Conservation (phyloP, 768 basidiomycete genomes). For the Jaapia argillacea region DNA sequence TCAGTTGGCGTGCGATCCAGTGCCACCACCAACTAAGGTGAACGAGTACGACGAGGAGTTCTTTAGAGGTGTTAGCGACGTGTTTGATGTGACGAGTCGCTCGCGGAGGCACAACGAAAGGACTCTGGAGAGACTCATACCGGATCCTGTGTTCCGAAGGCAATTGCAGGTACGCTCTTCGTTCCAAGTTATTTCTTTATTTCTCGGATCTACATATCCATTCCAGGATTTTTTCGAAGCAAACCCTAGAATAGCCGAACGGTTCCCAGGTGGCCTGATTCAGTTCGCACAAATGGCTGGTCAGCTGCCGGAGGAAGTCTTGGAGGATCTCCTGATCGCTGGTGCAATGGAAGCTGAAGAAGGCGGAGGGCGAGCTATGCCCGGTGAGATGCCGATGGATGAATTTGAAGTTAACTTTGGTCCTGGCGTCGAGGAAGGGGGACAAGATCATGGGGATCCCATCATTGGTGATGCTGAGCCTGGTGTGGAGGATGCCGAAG, state of each 20-base stretch:
- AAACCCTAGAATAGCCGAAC: slow-evolving; percentile 39
- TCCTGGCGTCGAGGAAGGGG: not conserved
- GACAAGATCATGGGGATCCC: slow-evolving; percentile 24
- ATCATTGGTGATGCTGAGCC: slow-evolving; percentile 21
- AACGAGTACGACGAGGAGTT: slow-evolving; percentile 65
- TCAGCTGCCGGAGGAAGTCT: slow-evolving; percentile 29
- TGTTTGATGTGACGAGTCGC: slow-evolving; percentile 26
- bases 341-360: slow-evolving; percentile 20
- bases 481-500: slow-evolving; percentile 12
- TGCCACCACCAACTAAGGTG: slow-evolving; percentile 58
- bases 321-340: slow-evolving; percentile 47
- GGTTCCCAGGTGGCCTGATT: slow-evolving; percentile 56
- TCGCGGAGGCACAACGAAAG: slow-evolving; percentile 41
- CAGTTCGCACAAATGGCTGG: slow-evolving; percentile 50
- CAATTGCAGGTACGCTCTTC: slow-evolving; percentile 39
- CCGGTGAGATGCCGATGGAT: slow-evolving; percentile 40
- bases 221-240: slow-evolving; percentile 45
- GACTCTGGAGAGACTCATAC: slow-evolving; percentile 43
- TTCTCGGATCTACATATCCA: slow-evolving; percentile 2
- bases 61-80: slow-evolving; percentile 57
- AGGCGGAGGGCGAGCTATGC: slow-evolving; percentile 25
- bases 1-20: slow-evolving; percentile 73
- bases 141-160: slow-evolving; percentile 43
- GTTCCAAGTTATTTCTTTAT: not conserved
- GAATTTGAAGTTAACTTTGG: not conserved